Conservation (phyloP, 768 basidiomycete genomes). For the Pisolithus orientalis region DNA sequence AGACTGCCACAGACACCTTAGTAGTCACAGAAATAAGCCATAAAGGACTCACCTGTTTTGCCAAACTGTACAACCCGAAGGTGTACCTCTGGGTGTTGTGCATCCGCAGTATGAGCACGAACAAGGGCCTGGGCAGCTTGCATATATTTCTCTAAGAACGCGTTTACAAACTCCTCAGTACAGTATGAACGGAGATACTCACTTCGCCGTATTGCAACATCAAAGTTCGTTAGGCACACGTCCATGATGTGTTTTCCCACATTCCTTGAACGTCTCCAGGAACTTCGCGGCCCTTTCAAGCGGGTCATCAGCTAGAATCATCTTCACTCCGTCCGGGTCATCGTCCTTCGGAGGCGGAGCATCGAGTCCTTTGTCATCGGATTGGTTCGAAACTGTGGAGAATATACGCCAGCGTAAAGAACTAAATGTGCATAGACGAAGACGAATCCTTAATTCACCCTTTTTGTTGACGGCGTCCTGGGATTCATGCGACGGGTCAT, state of each 20-base stretch:
- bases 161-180: not conserved
- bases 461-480: slow-evolving; percentile 53
- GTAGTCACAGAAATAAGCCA: slow-evolving; percentile 1
- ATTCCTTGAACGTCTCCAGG: slow-evolving; percentile 53
- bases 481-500: slow-evolving; percentile 31
- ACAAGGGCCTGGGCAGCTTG: slow-evolving; percentile 70
- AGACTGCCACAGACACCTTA: slow-evolving; percentile 29
- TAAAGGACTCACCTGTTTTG: slow-evolving; percentile 37
- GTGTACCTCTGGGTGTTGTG: slow-evolving; percentile 64
- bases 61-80: slow-evolving; percentile 62
- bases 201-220: slow-evolving; percentile 81
- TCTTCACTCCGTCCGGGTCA: slow-evolving; percentile 75
- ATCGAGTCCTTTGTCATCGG: slow-evolving; percentile 71
- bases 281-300: slow-evolving; percentile 73
- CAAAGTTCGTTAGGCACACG: slow-evolving; percentile 70
- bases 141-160: slow-evolving; percentile 63
- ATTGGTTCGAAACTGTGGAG: slow-evolving; percentile 14
- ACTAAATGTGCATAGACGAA: slow-evolving; percentile 4
- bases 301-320: slow-evolving; percentile 55
- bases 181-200: slow-evolving; percentile 23
- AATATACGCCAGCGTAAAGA: slow-evolving; percentile 6
- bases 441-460: slow-evolving; percentile 34
- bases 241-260: slow-evolving; percentile 52
- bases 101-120: slow-evolving; percentile 45
- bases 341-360: slow-evolving; percentile 56